Evolutionary conservation across 345 rosid species (phyloP), one percentile per base, ranked within the genome.

Genomic region (Eucalyptus caleyi): DNA sequence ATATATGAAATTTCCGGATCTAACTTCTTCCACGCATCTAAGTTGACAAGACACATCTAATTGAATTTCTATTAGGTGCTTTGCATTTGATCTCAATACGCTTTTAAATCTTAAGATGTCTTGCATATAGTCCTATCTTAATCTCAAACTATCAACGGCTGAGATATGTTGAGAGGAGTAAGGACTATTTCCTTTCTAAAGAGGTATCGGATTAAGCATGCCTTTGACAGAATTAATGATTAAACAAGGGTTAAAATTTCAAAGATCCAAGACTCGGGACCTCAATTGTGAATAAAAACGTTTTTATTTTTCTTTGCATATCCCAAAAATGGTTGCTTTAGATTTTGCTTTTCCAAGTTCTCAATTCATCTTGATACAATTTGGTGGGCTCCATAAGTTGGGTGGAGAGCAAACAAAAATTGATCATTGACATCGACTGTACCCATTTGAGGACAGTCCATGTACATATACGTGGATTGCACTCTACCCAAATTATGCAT

Each of bases 401-500:
- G 83, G 30, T 21, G 47, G 47, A 37, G 30, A 77, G 83, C 47
- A 77, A 40, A 77, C 83, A 19, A 77, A 19, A 21, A 10, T 77
- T 11, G 40, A 3, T 77, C 16, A 77, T 77, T 10, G 83, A 16
- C 40, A 53, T 34, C 32, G 89, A 88, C 89, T 8, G 6, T 49
- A 19, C 83, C 32, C 86, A n/a, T 30, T 7, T 69, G 54, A 65
- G 60, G 85, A 45, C 86, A 65, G 32, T 69, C 89, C 89, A 44
- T 16, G 82, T 44, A 47, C 62, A 62, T 42, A 21, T 88, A 69
- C 86, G 89, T 69, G 89, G 86, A 49, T 88, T 88, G 89, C 89
- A 88, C 89, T 50, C 65, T 7, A 88, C 51, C 42, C 89, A 88
- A 87, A 86, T 86, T 50, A 26, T 86, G 87, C 15, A 37, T 3